Conservation (phyloP, 2,329 filamentous ascomycete genomes). For the Periconia digitata region DNA sequence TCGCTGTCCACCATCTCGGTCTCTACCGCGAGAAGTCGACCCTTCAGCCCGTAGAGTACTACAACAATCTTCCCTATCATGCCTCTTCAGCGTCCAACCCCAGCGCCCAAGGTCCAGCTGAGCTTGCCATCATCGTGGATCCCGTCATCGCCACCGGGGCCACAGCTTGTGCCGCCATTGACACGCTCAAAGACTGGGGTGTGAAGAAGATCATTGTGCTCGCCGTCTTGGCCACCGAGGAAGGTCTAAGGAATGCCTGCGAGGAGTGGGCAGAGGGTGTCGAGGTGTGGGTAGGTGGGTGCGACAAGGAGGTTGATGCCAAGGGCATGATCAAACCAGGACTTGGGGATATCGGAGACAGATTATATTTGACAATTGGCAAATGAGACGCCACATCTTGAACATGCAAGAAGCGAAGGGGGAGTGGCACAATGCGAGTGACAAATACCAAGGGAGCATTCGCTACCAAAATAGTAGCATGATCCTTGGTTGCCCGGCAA, state of each 20-base stretch:
- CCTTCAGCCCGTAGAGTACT: slow-evolving; percentile 91
- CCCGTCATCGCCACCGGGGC: slow-evolving; percentile 93
- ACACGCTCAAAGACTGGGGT: slow-evolving; percentile 88
- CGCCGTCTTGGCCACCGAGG: slow-evolving; percentile 70
- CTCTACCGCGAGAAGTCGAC: slow-evolving; percentile 89
- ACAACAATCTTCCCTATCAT: slow-evolving; percentile 92
- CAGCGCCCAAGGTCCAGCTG: slow-evolving; percentile 42
- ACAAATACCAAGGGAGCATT: neutral
- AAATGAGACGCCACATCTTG: slow-evolving; percentile 57
- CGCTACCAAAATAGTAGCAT: too few relatives aligned
- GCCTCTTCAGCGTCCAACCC: slow-evolving; percentile 48
- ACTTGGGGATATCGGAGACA: slow-evolving; percentile 85
- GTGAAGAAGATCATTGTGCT: slow-evolving; percentile 79
- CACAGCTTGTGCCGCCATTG: slow-evolving; percentile 85
- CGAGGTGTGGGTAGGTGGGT: slow-evolving; percentile 78
- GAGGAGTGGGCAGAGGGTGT: slow-evolving; percentile 75
- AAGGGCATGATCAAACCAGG: slow-evolving; percentile 89
- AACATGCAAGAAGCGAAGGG: neutral
- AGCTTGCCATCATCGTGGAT: slow-evolving; percentile 82
- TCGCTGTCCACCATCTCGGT: slow-evolving; percentile 89
- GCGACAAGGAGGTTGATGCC: slow-evolving; percentile 74
- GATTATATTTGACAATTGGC: slow-evolving; percentile 84
- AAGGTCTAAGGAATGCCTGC: slow-evolving; percentile 72
- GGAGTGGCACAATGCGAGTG: neutral
- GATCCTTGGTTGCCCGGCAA: too few relatives aligned